Evolutionary conservation across 257 asterid genomes (phyloP).

Genomic region (Primulina tabacum): DNA sequence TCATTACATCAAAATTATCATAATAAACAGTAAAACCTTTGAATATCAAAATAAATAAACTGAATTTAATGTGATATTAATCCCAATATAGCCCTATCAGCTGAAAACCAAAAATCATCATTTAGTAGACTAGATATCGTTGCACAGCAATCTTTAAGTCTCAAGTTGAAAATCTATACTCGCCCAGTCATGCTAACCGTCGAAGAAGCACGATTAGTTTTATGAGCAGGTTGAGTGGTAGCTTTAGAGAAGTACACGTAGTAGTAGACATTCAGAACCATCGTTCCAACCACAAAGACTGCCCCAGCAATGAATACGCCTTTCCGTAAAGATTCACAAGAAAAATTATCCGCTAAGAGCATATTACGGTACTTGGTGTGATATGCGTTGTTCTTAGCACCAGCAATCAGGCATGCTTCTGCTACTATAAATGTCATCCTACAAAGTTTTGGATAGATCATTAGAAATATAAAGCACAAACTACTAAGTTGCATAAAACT

Average conservation of each 20-base stretch:
- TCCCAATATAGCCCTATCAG: background rate
- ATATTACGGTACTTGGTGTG: constrained; percentile 73
- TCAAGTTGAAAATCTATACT: constrained; percentile 29
- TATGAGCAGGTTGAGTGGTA: constrained; percentile 54
- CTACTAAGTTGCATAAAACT: background rate
- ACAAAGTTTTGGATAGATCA: constrained; percentile 15
- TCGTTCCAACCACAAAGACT: constrained; percentile 71
- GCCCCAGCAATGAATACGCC: constrained; percentile 95
- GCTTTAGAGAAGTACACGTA: constrained; percentile 65
- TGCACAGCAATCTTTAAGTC: background rate
- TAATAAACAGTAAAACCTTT: background rate
- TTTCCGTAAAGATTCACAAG: constrained; percentile 74
- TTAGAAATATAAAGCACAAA: no score
- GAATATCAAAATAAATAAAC: background rate
- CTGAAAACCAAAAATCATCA: background rate
- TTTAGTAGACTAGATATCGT: background rate
- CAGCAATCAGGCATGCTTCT: constrained; percentile 47
- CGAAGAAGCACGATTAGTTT: constrained; percentile 44
- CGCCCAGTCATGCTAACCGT: constrained; percentile 57
- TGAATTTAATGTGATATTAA: no score
- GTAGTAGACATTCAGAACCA: constrained; percentile 55
- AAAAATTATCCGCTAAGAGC: constrained; percentile 56
- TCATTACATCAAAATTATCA: background rate
- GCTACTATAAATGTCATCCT: constrained; percentile 79
- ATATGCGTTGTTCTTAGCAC: constrained; percentile 47